Conservation (phyloP, 805 yeast species). For the Ogataea zsoltii region DNA sequence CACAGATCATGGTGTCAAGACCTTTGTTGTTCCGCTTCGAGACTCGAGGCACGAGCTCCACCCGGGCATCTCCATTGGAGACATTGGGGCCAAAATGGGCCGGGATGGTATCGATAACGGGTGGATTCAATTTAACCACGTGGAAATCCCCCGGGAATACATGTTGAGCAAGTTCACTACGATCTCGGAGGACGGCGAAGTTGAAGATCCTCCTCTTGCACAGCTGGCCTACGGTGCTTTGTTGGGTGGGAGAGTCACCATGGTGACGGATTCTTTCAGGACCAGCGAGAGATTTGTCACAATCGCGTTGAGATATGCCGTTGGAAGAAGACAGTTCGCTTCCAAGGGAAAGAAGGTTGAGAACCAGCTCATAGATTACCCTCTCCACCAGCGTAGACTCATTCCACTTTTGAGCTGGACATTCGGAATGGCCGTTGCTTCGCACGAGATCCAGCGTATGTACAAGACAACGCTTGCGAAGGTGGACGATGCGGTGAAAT, state of each 20-base stretch:
- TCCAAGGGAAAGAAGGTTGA: slow-evolving; percentile 48
- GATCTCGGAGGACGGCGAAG: slow-evolving; percentile 68
- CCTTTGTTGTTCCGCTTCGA: slow-evolving; percentile 88
- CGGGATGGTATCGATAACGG: slow-evolving; percentile 96
- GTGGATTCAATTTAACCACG: slow-evolving; percentile 89
- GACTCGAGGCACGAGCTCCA: slow-evolving; percentile 68
- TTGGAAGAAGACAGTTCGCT: slow-evolving; percentile 83
- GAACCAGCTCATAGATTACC: slow-evolving; percentile 78
- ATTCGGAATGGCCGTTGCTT: slow-evolving; percentile 73
- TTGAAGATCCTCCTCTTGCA: slow-evolving; percentile 78
- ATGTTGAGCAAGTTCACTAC: slow-evolving; percentile 80
- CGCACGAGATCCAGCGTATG: slow-evolving; percentile 57
- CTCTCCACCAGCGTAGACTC: slow-evolving; percentile 85
- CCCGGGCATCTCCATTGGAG: slow-evolving; percentile 86
- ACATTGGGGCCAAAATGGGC: slow-evolving; percentile 95
- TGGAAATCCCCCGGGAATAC: slow-evolving; percentile 77
- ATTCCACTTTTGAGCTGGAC: slow-evolving; percentile 81
- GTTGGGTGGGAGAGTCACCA: slow-evolving; percentile 83
- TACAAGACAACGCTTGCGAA: slow-evolving; percentile 50
- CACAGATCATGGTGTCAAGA: slow-evolving; percentile 88
- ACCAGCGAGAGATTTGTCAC: slow-evolving; percentile 78
- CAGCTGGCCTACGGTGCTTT: slow-evolving; percentile 88
- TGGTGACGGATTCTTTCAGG: slow-evolving; percentile 85
- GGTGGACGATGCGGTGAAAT: slow-evolving; percentile 54
- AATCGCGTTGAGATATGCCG: slow-evolving; percentile 85